Evolutionary conservation across 371 early-diverging fungal genomes (phyloP).

Genomic region (Coemansia sp.): DNA sequence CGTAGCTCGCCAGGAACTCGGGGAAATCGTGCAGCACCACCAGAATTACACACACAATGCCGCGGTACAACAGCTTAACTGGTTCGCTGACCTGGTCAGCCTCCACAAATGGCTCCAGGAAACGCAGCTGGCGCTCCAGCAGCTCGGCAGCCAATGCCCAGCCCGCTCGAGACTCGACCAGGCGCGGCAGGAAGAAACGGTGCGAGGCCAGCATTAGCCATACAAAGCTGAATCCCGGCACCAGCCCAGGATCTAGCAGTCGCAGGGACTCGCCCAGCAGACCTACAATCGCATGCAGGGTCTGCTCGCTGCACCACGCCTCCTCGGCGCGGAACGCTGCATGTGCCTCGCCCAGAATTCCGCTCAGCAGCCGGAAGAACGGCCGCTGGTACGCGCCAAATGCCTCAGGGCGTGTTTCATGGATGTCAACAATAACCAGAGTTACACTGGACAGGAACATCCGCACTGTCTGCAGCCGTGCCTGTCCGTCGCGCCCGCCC

Average conservation of each 20-base stretch:
- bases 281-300: neutral
- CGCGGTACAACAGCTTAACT: conserved; percentile 83
- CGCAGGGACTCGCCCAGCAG: conserved; percentile 72
- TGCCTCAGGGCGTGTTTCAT: conserved; percentile 72
- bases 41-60: conserved; percentile 84
- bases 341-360: conserved; percentile 80
- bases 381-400: conserved; percentile 80
- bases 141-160: conserved; percentile 88
- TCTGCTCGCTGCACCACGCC: conserved; percentile 22
- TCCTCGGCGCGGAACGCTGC: conserved; percentile 48
- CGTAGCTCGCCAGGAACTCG: conserved; percentile 92
- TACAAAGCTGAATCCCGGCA: conserved; percentile 95
- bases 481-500: conserved; percentile 28
- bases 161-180: conserved; percentile 73
- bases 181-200: conserved; percentile 86
- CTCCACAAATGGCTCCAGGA: conserved; percentile 82
- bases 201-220: conserved; percentile 95
- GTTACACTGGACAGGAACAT: conserved; percentile 83
- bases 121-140: conserved; percentile 77
- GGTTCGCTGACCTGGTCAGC: conserved; percentile 68
- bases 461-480: conserved; percentile 49
- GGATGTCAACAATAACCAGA: conserved; percentile 76
- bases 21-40: conserved; percentile 97
- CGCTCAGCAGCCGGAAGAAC: conserved; percentile 85
- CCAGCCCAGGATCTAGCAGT: conserved; percentile 79